A percentile compares a stretch with the other conserved stretches of the same genome.
These are phyloP conservation scores for Yamagishiella unicocca DNA, from an alignment of 139 green algal genomes.

Conservation along the genomic window DNA sequence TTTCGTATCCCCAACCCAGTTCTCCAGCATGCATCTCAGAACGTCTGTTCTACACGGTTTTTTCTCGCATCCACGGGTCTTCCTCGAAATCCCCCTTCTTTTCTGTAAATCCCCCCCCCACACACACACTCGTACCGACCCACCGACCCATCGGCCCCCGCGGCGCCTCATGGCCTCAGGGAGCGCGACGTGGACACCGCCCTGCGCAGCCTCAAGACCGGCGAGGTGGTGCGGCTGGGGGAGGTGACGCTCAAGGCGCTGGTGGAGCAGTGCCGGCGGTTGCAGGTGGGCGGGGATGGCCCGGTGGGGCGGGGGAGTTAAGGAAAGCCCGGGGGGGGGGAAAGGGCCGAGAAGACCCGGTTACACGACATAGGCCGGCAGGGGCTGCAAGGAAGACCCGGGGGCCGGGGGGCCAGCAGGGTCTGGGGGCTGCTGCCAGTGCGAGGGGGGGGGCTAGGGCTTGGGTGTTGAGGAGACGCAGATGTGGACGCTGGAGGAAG, in stretches of 20 bases:
- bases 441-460: not conserved
- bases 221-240: constrained; percentile 37
- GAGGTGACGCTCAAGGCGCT: constrained; percentile 15
- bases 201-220: constrained; percentile 28
- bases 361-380: not conserved
- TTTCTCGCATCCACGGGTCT: too few relatives aligned
- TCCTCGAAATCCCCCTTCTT: not conserved
- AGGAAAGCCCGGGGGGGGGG: too few relatives aligned
- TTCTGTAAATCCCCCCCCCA: not conserved
- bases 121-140: not conserved
- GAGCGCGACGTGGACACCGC: constrained; percentile 27
- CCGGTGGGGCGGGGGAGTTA: not conserved
- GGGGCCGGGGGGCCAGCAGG: too few relatives aligned
- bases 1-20: too few relatives aligned
- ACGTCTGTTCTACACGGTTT: too few relatives aligned
- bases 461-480: not conserved
- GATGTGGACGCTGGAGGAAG: too few relatives aligned
- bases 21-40: too few relatives aligned
- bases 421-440: too few relatives aligned
- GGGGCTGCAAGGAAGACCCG: not conserved
- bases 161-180: not conserved
- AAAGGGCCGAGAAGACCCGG: too few relatives aligned
- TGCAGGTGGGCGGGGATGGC: constrained; percentile 11
- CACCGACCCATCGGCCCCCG: too few relatives aligned
- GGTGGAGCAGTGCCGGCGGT: constrained; percentile 40